These are phyloP conservation scores for Bipolaris victoriae DNA, from an alignment of 2,329 filamentous ascomycete genomes.

Conservation along the genomic window DNA sequence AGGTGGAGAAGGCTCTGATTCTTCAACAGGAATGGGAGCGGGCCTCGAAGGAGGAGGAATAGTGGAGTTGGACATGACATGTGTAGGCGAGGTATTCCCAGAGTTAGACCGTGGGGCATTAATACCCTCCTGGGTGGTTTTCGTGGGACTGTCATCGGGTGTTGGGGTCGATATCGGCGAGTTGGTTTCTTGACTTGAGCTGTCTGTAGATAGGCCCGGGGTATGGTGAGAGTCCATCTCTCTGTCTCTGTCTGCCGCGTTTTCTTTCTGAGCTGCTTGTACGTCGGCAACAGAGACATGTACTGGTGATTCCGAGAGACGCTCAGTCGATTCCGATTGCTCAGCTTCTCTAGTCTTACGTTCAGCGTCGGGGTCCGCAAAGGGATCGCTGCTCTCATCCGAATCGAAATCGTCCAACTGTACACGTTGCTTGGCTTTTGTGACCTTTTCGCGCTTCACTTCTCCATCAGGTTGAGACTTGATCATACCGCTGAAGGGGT, in stretches of 20 bases:
- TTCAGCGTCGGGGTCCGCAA: conserved; percentile 48
- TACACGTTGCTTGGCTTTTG: conserved; percentile 65
- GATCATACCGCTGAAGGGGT: conserved; percentile 41
- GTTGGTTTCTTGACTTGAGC: conserved; percentile 68
- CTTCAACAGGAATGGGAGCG: conserved; percentile 42
- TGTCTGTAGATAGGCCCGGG: conserved; percentile 72
- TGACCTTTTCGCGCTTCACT: conserved; percentile 62
- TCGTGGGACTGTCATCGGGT: conserved; percentile 41
- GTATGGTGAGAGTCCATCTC: conserved; percentile 53
- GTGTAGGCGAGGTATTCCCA: conserved; percentile 31
- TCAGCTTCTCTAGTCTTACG: conserved; percentile 31
- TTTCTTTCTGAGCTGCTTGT: conserved; percentile 43
- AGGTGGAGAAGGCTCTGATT: conserved; percentile 35
- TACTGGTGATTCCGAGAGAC: conserved; percentile 71
- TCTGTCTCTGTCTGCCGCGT: conserved; percentile 26
- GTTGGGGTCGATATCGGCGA: conserved; percentile 48
- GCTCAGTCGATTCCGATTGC: conserved; percentile 32
- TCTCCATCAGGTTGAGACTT: conserved; percentile 51
- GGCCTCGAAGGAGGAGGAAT: conserved; percentile 44
- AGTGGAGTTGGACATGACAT: conserved; percentile 24
- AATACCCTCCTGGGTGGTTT: conserved; percentile 34
- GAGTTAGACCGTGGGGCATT: conserved; percentile 26
- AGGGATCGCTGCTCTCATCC: conserved; percentile 57
- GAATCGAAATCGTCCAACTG: conserved; percentile 75
- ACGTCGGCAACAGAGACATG: conserved; percentile 65